phyloP scores from a whole-genome alignment of 768 basidiomycete genomes.

The Rhodotorula taiwanensis region DNA sequence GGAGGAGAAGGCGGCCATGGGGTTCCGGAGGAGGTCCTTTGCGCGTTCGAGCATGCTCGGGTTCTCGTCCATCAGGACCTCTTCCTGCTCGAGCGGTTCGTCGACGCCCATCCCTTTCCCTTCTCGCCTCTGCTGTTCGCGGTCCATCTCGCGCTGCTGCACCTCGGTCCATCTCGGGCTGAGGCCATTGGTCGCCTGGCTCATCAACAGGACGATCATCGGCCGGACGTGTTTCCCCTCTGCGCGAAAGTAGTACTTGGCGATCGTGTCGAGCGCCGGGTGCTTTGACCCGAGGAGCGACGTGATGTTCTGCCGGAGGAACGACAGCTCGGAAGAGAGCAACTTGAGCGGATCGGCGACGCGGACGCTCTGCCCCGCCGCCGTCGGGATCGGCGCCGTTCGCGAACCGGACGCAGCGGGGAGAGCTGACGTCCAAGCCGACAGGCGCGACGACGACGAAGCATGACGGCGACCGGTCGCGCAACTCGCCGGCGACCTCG shows the following conservation, averaged over 20 bases:
- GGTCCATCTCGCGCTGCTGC: slow-evolving; percentile 56
- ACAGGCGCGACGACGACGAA: slow-evolving; percentile 9
- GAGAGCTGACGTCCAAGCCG: slow-evolving; percentile 12
- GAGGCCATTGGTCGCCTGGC: slow-evolving; percentile 87
- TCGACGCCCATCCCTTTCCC: slow-evolving; percentile 59
- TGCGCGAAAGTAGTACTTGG: slow-evolving; percentile 86
- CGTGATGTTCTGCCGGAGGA: slow-evolving; percentile 65
- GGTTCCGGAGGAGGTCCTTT: slow-evolving; percentile 56
- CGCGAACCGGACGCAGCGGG: slow-evolving; percentile 12
- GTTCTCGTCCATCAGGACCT: slow-evolving; percentile 86
- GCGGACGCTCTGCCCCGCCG: slow-evolving; percentile 1
- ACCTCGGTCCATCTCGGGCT: slow-evolving; percentile 54
- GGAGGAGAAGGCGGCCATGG: slow-evolving; percentile 47
- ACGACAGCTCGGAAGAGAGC: slow-evolving; percentile 64
- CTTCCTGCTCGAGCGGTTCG: slow-evolving; percentile 66
- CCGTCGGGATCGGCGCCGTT: slow-evolving; percentile 6
- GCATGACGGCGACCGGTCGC: slow-evolving; percentile 6
- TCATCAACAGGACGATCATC: slow-evolving; percentile 76
- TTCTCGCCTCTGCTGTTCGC: slow-evolving; percentile 48
- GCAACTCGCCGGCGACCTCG: not conserved
- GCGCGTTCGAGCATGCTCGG: slow-evolving; percentile 74
- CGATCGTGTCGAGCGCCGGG: slow-evolving; percentile 76
- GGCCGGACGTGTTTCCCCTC: slow-evolving; percentile 83
- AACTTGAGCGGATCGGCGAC: slow-evolving; percentile 60
- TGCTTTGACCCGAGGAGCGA: slow-evolving; percentile 79